A percentile compares a stretch with the other conserved stretches of the same genome.
phyloP scores from a whole-genome alignment of 805 yeast species.

The Lipomyces sp. region DNA sequence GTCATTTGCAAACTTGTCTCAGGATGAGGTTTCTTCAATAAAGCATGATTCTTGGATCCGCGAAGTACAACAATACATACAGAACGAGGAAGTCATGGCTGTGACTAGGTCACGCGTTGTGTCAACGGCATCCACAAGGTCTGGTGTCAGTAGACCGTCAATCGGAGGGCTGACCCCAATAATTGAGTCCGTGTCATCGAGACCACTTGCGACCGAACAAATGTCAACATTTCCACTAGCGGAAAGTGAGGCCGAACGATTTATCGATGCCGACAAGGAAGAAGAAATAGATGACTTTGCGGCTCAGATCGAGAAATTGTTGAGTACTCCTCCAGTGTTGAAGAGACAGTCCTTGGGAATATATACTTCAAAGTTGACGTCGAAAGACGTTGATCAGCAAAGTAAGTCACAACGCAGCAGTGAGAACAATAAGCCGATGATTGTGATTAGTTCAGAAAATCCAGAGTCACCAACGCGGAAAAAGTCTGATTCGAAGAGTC shows the following conservation, averaged over 20 bases:
- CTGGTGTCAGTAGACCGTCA: neutral
- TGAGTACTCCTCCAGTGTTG: conserved; percentile 24
- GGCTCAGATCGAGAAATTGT: conserved; percentile 14
- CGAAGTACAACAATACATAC: conserved; percentile 12
- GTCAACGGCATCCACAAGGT: neutral
- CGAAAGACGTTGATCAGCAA: too few relatives aligned
- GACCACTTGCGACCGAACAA: too few relatives aligned
- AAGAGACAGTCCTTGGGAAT: conserved; percentile 2
- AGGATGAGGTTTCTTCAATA: neutral
- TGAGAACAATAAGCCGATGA: too few relatives aligned
- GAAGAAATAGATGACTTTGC: conserved; percentile 12
- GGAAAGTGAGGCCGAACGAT: conserved; percentile 2
- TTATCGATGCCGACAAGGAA: conserved; percentile 23
- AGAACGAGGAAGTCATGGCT: neutral
- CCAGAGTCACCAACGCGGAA: too few relatives aligned
- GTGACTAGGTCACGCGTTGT: too few relatives aligned
- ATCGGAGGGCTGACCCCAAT: neutral
- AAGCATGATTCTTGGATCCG: conserved; percentile 12
- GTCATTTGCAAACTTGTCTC: neutral
- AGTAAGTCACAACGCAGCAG: too few relatives aligned
- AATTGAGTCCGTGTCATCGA: neutral
- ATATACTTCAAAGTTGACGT: too few relatives aligned
- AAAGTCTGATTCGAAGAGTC: too few relatives aligned
- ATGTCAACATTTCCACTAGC: too few relatives aligned
- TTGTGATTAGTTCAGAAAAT: too few relatives aligned